Base-by-base conservation (phyloP, 2,329 filamentous ascomycete species). In the Cordyceps fumosorosea region DNA sequence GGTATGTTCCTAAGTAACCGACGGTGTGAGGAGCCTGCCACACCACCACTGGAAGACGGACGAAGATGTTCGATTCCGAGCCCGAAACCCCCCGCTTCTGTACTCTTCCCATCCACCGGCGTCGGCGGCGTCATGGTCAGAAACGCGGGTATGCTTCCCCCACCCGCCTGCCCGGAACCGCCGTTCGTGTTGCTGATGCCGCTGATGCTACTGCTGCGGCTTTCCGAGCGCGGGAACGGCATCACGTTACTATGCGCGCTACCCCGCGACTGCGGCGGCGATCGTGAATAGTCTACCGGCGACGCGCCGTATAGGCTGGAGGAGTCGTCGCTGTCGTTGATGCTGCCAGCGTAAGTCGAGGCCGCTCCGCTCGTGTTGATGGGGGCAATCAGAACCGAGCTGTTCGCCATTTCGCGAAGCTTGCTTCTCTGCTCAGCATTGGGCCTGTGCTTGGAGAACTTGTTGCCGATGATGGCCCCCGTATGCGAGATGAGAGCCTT, bases 381-480 rank as follows among this genome's bases (percentile, higher is more conserved):
- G 10, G 77, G 80, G 3, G 81, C 76, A 29, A 80, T 82, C 65
- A 93, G 79, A 22, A 89, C 86, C 42, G 87, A 89, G 69, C 85
- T 90, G 63, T 85, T 93, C n/a, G 90, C 91, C 62, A 96, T 80
- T 73, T 97, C 92, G 48, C 93, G 86, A 40, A 96, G 81, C 65
- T 89, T 87, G 70, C 82, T 89, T 70, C 91, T 87, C 71, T 95
- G 90, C 63, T 90, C 87, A 58, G 87, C 90, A 66, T 80, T 90
- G 1, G 93, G 93, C 4, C 92, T 86, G 71, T 96, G 91, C 70
- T 91, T 90, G 57, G 88, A 91, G 75, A 99, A 90, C 73, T 99
- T 99, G 81, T 99, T 99, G 60, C 93, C 91, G 56, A 99, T 91
- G 67, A 99, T 97, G 62, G 95, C 92, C 42, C 95, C 95, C 0